A percentile compares a stretch with the other conserved stretches of the same genome.
These are phyloP conservation scores for Periconia sp. DNA, from an alignment of 2,329 filamentous ascomycete genomes.

Conservation along the genomic window DNA sequence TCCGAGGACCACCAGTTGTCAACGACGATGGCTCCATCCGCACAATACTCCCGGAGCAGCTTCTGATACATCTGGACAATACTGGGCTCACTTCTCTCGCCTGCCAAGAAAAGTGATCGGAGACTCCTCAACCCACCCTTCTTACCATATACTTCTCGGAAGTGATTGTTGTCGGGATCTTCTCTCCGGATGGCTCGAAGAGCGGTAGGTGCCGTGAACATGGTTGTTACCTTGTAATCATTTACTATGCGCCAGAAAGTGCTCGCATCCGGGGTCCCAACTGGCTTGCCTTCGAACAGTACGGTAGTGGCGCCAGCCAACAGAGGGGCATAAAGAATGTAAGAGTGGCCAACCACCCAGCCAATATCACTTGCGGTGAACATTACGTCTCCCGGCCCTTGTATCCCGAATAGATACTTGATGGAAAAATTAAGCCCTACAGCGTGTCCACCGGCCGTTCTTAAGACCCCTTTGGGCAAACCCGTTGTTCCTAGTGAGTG, in stretches of 20 bases:
- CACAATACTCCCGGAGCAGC: slow-evolving; percentile 68
- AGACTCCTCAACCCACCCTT: slow-evolving; percentile 72
- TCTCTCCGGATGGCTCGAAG: slow-evolving; percentile 84
- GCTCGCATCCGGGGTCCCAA: slow-evolving; percentile 84
- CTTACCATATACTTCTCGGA: slow-evolving; percentile 62
- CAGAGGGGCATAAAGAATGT: slow-evolving; percentile 87
- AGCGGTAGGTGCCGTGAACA: slow-evolving; percentile 83
- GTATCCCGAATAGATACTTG: slow-evolving; percentile 78
- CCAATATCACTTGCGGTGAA: slow-evolving; percentile 85
- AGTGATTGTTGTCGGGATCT: slow-evolving; percentile 71
- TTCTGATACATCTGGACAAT: slow-evolving; percentile 81
- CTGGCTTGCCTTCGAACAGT: slow-evolving; percentile 90
- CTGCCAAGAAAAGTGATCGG: slow-evolving; percentile 78
- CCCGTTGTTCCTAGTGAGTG: slow-evolving; percentile 66
- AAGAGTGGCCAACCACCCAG: slow-evolving; percentile 77
- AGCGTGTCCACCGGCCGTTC: slow-evolving; percentile 83
- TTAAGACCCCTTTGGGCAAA: slow-evolving; percentile 77
- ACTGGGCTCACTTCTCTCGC: slow-evolving; percentile 84
- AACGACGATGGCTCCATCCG: slow-evolving; percentile 62
- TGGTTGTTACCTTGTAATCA: slow-evolving; percentile 78
- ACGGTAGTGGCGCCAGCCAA: slow-evolving; percentile 83
- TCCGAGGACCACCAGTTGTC: slow-evolving; percentile 78
- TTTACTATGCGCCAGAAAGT: slow-evolving; percentile 86
- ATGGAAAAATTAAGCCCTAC: slow-evolving; percentile 83
- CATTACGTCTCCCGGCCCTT: slow-evolving; percentile 80